Evolutionary conservation across 257 asterid genomes (phyloP).

Genomic region (Ilex aquifolium): DNA sequence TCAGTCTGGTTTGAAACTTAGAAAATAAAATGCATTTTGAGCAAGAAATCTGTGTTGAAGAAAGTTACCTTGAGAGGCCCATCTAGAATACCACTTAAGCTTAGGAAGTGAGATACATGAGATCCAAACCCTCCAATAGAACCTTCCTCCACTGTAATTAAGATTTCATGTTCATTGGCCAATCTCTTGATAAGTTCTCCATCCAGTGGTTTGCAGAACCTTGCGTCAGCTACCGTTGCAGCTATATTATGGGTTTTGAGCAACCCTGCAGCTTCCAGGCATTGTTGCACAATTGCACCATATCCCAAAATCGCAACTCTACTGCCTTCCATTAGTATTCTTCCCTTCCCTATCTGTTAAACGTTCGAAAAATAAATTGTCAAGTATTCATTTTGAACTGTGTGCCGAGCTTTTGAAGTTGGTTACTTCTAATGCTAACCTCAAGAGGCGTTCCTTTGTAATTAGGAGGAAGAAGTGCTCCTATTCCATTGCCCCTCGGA

Average conservation of each 20-base stretch:
- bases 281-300: conserved; percentile 60
- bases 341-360: conserved; percentile 64
- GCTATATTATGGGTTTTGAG: conserved; percentile 32
- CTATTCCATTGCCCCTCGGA: conserved; percentile 71
- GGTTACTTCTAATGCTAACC: conserved; percentile 24
- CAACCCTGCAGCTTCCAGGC: conserved; percentile 54
- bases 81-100: conserved; percentile 56
- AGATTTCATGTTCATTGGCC: conserved; percentile 59
- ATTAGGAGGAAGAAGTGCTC: conserved; percentile 44
- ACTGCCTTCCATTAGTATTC: conserved; percentile 53
- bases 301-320: conserved; percentile 67
- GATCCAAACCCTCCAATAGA: conserved; percentile 83
- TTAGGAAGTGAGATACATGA: conserved; percentile 59
- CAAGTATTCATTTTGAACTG: neutral
- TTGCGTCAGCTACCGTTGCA: conserved; percentile 62
- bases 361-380: neutral
- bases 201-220: conserved; percentile 81
- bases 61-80: conserved; percentile 64
- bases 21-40: neutral
- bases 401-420: neutral
- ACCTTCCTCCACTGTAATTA: conserved; percentile 77
- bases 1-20: neutral
- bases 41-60: too few relatives aligned
- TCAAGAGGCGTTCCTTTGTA: conserved; percentile 63
- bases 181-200: conserved; percentile 44